Conservation (phyloP, 345 rosid genomes). For the Eucalyptus sideroxylon region DNA sequence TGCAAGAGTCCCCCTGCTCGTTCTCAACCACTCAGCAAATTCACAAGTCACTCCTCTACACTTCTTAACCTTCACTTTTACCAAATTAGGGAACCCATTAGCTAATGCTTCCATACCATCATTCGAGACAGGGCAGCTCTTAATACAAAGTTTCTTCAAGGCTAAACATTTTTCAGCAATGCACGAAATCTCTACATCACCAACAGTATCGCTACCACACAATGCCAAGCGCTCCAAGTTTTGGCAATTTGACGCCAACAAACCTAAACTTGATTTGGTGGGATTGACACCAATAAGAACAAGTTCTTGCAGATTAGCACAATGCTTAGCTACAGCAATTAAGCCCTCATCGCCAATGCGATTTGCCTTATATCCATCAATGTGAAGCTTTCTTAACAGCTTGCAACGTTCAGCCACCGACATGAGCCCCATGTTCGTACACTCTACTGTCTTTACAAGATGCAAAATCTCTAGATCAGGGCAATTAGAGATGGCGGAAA, state of each 20-base stretch:
- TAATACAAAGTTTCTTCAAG: constrained; percentile 66
- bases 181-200: constrained; percentile 51
- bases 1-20: constrained; percentile 23
- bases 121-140: constrained; percentile 55
- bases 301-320: constrained; percentile 60
- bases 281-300: constrained; percentile 66
- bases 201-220: constrained; percentile 69
- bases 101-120: constrained; percentile 65
- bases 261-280: constrained; percentile 42
- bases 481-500: constrained; percentile 42
- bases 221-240: constrained; percentile 62
- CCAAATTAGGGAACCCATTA: constrained; percentile 64
- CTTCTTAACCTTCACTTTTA: constrained; percentile 77
- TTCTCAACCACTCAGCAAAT: not conserved
- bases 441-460: constrained; percentile 60
- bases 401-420: constrained; percentile 46
- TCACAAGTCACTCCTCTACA: constrained; percentile 60
- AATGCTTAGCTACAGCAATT: constrained; percentile 36
- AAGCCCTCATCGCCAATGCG: constrained; percentile 64
- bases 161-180: constrained; percentile 60
- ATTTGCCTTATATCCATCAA: constrained; percentile 69
- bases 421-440: constrained; percentile 46
- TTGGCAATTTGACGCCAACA: constrained; percentile 48
- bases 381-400: constrained; percentile 60
- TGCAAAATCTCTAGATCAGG: constrained; percentile 55